A percentile compares a stretch with the other conserved stretches of the same genome.
Evolutionary conservation across 306 rosid genomes (phyloP).

Genomic region (Cucurbita moschata): DNA sequence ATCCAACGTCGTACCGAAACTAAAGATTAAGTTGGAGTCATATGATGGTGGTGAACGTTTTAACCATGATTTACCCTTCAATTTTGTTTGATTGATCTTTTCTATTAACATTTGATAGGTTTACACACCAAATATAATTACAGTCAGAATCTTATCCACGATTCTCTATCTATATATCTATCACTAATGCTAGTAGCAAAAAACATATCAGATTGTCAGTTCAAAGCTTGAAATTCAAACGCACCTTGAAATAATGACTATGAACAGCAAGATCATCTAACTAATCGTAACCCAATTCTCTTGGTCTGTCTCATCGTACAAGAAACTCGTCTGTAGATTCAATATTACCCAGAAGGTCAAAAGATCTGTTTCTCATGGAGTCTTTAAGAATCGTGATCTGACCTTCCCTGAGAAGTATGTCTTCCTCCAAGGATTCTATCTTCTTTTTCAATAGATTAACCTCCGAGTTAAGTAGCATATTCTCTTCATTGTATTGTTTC

Average conservation of each 20-base stretch:
- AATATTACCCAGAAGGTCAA: constrained; percentile 51
- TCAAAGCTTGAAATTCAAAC: neutral
- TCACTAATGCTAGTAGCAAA: neutral
- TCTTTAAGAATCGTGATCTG: constrained; percentile 82
- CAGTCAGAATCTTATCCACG: neutral
- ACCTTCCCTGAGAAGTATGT: constrained; percentile 77
- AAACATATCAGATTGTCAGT: neutral
- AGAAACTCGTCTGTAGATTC: constrained; percentile 46
- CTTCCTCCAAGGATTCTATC: constrained; percentile 67
- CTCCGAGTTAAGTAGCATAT: constrained; percentile 55
- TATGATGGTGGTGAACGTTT: too few species aligned
- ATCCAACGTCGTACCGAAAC: too few species aligned
- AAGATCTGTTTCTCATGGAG: constrained; percentile 39
- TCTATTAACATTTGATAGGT: neutral
- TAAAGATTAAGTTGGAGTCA: too few species aligned
- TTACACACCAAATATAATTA: neutral
- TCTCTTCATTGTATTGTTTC: constrained; percentile 67
- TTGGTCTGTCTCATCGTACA: constrained; percentile 15
- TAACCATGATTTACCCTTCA: too few species aligned
- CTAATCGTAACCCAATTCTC: constrained; percentile 10
- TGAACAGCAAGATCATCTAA: constrained; percentile 30
- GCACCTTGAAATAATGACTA: constrained; percentile 22
- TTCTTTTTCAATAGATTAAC: constrained; percentile 37
- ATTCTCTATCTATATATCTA: neutral
- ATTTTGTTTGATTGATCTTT: too few species aligned